A percentile compares a stretch with the other conserved stretches of the same genome.
These are phyloP conservation scores for Rhodosporidiobolus sp. DNA, from an alignment of 768 basidiomycete genomes.

Conservation along the genomic window DNA sequence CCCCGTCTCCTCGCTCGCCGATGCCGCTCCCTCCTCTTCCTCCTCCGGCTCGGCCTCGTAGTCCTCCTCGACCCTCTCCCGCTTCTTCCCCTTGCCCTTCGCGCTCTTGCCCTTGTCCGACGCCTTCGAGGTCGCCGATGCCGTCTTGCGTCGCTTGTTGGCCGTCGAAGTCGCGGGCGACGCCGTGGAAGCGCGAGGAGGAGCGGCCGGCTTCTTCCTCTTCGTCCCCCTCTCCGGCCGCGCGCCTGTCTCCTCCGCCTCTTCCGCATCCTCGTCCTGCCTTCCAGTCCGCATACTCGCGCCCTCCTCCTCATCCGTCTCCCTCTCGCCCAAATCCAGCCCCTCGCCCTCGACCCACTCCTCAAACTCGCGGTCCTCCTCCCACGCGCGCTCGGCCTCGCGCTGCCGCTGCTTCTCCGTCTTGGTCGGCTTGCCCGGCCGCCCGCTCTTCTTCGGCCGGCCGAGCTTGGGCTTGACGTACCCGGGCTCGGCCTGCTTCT, in stretches of 20 bases:
- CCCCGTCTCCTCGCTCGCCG: neutral
- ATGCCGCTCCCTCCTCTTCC: no score
- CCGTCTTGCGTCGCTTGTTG: no score
- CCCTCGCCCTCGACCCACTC: neutral
- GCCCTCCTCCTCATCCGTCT: neutral
- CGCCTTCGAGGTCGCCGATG: neutral
- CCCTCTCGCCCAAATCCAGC: neutral
- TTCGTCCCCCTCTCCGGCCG: neutral
- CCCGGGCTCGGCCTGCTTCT: neutral
- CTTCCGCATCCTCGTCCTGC: neutral
- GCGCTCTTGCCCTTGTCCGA: neutral
- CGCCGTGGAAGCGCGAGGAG: no score
- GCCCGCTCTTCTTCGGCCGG: neutral
- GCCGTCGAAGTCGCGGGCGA: no score
- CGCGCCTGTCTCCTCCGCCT: neutral
- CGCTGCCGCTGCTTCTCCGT: conserved; percentile 5
- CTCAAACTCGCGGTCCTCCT: neutral
- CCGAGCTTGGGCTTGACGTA: neutral
- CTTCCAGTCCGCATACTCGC: neutral
- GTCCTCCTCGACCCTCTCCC: neutral
- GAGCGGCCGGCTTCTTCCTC: neutral
- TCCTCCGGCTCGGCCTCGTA: neutral
- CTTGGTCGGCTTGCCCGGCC: neutral
- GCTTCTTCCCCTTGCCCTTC: neutral
- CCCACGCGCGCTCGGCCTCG: neutral